Percentiles rank a stretch among this genome's conserved stretches.
phyloP scores from a whole-genome alignment of 2,329 filamentous ascomycete genomes.

The Cadophora sp. region DNA sequence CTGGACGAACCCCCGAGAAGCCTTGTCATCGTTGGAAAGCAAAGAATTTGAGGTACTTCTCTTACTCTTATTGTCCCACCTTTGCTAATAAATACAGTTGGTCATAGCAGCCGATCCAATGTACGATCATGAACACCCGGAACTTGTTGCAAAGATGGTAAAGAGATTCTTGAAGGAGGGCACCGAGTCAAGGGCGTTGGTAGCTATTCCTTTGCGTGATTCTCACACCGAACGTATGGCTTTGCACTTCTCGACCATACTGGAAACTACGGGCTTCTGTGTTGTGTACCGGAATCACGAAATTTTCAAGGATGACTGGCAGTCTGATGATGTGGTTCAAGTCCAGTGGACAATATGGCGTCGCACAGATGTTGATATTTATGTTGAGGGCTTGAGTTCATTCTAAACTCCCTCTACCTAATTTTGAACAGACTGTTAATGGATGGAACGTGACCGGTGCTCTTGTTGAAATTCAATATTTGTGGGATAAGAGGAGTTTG shows the following conservation, averaged over 20 bases:
- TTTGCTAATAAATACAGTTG: conserved; percentile 54
- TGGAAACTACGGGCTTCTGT: conserved; percentile 60
- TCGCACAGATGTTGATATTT: background rate
- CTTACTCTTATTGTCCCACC: conserved; percentile 9
- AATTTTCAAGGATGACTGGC: conserved; percentile 77
- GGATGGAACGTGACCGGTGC: conserved; percentile 4
- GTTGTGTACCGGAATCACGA: conserved; percentile 68
- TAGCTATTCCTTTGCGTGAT: conserved; percentile 84
- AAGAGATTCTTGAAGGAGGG: conserved; percentile 67
- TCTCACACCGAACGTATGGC: conserved; percentile 68
- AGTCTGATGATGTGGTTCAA: conserved; percentile 49
- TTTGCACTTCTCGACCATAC: conserved; percentile 64
- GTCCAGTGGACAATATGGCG: conserved; percentile 20
- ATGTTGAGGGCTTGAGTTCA: background rate
- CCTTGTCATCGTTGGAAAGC: conserved; percentile 48
- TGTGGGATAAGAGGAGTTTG: background rate
- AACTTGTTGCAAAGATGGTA: conserved; percentile 75
- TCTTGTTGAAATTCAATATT: background rate
- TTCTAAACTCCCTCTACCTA: background rate
- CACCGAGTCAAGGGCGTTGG: conserved; percentile 67
- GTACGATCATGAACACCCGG: conserved; percentile 84
- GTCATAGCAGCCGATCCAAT: conserved; percentile 87
- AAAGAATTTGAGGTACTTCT: conserved; percentile 50
- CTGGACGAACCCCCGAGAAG: conserved; percentile 51
- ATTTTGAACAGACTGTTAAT: background rate